Evolutionary conservation across 2,329 filamentous ascomycete species (phyloP).

Genomic region (Tolypocladium ovalisporum): DNA sequence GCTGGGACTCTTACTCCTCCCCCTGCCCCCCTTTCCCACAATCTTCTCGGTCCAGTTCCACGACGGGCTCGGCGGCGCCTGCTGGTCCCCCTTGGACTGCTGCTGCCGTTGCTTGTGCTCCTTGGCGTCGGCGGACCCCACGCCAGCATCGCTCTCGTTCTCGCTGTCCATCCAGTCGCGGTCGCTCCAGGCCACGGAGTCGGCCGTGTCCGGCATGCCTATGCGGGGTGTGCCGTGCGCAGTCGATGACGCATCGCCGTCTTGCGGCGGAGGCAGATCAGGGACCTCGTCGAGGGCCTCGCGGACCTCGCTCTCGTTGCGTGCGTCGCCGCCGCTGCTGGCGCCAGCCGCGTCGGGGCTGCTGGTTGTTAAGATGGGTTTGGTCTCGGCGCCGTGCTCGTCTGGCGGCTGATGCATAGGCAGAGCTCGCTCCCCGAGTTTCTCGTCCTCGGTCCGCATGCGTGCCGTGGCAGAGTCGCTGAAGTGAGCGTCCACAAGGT

Average conservation of each 20-base stretch:
- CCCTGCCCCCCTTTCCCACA: conserved; percentile 28
- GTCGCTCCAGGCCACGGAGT: conserved; percentile 57
- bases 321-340: neutral
- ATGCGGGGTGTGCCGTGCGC: conserved; percentile 7
- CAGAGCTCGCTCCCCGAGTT: conserved; percentile 58
- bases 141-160: conserved; percentile 28
- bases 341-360: conserved; percentile 18
- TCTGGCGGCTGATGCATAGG: conserved; percentile 43
- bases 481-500: conserved; percentile 91
- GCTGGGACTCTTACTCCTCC: conserved; percentile 16
- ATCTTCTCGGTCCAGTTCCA: conserved; percentile 46
- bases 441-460: conserved; percentile 56
- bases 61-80: conserved; percentile 11
- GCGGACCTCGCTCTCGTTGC: conserved; percentile 16
- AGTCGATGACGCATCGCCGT: conserved; percentile 11
- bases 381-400: conserved; percentile 56
- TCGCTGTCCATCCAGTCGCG: conserved; percentile 49
- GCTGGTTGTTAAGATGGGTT: conserved; percentile 11
- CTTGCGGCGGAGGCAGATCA: conserved; percentile 26
- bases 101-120: conserved; percentile 1
- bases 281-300: conserved; percentile 33
- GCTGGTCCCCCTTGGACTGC: conserved; percentile 6
- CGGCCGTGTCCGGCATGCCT: conserved; percentile 20
- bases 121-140: conserved; percentile 7
- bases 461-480: conserved; percentile 54